Evolutionary conservation across 495 filamentous ascomycete genomes (phyloP), one percentile per base, ranked within the genome.

Genomic region (Penicillium turbatum): DNA sequence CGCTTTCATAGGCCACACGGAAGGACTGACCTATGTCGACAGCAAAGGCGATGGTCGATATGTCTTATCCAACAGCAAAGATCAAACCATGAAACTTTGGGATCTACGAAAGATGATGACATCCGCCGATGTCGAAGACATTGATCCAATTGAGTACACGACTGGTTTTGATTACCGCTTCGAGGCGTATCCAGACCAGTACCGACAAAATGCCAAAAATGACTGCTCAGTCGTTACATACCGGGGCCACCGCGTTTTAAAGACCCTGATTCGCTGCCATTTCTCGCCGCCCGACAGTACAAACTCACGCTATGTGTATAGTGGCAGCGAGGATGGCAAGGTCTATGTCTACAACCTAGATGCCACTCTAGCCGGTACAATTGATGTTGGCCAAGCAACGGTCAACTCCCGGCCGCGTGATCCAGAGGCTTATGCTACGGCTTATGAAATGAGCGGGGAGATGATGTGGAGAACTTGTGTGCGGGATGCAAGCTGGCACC

Each of bases 1-100:
- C 11, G 89, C 91, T 1, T 97, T 98, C 60, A 79, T 95, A 36
- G 93, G 93, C 10, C 93, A 98, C 70, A 92, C 88, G 10, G 90
- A 98, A 67, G 93, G 93, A 12, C 63, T 98, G 2, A 98, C 93
- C 0, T 97, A 96, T 61, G 86, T 98, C 50, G 92, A 97, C 69
- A 92, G 86, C 71, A 98, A 97, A 71, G 91, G 91, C 44, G 93
- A 98, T 64, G 93, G 93, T 8, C 81, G 93, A 62, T 98, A 96
- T 63, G 85, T 97, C 8, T 78, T 98, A 6, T 92, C 88, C 54
- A 98, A 98, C 56, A 88, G 81, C 52, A 98, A 98, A 62, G 93
- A 98, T 61, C 93, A 98, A 68, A 88, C 83, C 30, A 96, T 96
- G 86, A 98, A 97, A 72, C 79, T 98, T 4, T 98, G 93, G 93